phyloP scores from a whole-genome alignment of 352 stramenopile genomes.

The Globisporangium ultimum region DNA sequence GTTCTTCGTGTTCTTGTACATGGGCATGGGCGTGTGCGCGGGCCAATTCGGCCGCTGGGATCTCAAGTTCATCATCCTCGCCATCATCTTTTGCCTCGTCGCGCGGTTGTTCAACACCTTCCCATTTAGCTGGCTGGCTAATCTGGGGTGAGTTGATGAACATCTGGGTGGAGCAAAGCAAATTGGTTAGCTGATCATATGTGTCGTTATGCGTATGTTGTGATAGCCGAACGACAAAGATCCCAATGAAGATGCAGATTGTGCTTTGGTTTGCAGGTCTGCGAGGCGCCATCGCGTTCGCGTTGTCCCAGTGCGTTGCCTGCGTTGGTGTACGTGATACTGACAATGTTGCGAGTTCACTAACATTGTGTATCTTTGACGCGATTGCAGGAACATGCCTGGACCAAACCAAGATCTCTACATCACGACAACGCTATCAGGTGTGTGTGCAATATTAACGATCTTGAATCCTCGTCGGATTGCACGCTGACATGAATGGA shows the following conservation, averaged over 20 bases:
- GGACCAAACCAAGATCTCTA: slow-evolving; percentile 90
- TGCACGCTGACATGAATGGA: too few relatives aligned
- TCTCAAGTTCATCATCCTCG: slow-evolving; percentile 81
- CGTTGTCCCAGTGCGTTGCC: slow-evolving; percentile 73
- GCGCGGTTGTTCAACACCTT: slow-evolving; percentile 94
- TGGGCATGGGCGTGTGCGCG: slow-evolving; percentile 71
- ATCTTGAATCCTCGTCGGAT: background rate
- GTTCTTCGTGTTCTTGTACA: slow-evolving; percentile 81
- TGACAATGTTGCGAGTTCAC: background rate
- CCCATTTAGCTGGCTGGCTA: slow-evolving; percentile 73
- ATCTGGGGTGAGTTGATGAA: slow-evolving; percentile 34
- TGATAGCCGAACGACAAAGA: slow-evolving; percentile 50
- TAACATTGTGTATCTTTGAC: too few relatives aligned
- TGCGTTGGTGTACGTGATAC: too few relatives aligned
- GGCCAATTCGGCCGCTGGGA: slow-evolving; percentile 78
- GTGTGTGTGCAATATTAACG: slow-evolving; percentile 15
- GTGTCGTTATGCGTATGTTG: background rate
- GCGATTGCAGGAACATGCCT: slow-evolving; percentile 85
- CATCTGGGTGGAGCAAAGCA: background rate
- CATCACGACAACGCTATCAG: slow-evolving; percentile 64
- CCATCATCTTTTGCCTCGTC: slow-evolving; percentile 85
- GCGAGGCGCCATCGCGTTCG: slow-evolving; percentile 77
- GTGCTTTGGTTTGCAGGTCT: slow-evolving; percentile 92
- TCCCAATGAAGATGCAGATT: slow-evolving; percentile 89
- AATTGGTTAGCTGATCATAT: background rate